phyloP scores from a whole-genome alignment of 2,329 filamentous ascomycete genomes.

The Fusarium sp. region DNA sequence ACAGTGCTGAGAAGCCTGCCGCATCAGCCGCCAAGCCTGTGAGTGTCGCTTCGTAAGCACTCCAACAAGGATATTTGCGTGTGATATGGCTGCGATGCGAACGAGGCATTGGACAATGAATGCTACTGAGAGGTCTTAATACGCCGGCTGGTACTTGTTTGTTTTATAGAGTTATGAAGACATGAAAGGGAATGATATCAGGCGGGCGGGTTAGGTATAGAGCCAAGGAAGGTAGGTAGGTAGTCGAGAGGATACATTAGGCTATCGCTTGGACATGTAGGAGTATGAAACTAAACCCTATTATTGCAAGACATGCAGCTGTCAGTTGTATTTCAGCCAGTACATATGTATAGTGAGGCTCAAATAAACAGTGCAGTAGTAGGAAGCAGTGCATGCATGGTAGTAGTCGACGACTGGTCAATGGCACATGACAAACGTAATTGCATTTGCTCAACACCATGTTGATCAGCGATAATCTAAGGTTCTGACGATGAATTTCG shows the following conservation, averaged over 20 bases:
- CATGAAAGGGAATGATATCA: constrained; percentile 44
- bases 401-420: background rate
- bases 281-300: constrained; percentile 5
- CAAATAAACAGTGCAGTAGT: background rate
- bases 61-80: background rate
- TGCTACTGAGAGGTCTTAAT: constrained; percentile 29
- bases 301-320: constrained; percentile 23
- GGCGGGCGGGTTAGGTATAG: constrained; percentile 23
- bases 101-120: constrained; percentile 31
- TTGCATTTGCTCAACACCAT: constrained; percentile 15
- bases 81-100: constrained; percentile 20
- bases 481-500: background rate
- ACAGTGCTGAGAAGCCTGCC: constrained; percentile 50
- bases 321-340: background rate
- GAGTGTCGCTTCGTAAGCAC: constrained; percentile 46
- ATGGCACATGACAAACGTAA: constrained; percentile 23
- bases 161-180: constrained; percentile 44
- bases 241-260: constrained; percentile 25
- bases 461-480: constrained; percentile 3
- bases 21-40: constrained; percentile 47
- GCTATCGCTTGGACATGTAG: constrained; percentile 3
- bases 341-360: background rate
- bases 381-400: background rate
- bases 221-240: constrained; percentile 9
- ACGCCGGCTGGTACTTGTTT: constrained; percentile 30